These are phyloP conservation scores for Paramyrothecium roridum DNA, from an alignment of 2,329 filamentous ascomycete genomes.

Conservation along the genomic window DNA sequence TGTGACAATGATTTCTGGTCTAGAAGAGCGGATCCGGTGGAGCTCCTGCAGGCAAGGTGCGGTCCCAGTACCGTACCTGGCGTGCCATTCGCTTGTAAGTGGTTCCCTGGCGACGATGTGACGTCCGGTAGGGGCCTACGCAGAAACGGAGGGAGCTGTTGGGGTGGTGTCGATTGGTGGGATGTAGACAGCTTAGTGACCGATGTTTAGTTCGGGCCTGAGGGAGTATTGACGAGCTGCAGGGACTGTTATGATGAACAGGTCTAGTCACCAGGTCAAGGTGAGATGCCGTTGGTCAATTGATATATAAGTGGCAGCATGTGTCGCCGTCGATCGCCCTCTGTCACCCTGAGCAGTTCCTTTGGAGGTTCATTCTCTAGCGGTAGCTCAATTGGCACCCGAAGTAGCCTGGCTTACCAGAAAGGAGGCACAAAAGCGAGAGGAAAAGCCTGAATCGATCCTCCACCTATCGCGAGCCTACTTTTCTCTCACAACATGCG, in stretches of 20 bases:
- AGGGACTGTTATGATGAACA: neutral
- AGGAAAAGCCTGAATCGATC: too few species aligned
- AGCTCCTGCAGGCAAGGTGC: neutral
- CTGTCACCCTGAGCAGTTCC: neutral
- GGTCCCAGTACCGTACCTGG: neutral
- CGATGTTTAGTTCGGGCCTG: too few species aligned
- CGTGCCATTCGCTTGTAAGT: too few species aligned
- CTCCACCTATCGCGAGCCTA: too few species aligned
- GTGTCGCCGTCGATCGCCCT: neutral
- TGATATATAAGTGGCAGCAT: neutral
- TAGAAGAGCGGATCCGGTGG: neutral
- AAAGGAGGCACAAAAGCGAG: too few species aligned
- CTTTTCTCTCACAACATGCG: neutral
- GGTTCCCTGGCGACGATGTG: neutral
- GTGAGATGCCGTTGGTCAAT: neutral
- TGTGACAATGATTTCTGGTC: neutral
- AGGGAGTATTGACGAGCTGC: neutral
- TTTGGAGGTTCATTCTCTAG: neutral
- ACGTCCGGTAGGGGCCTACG: neutral
- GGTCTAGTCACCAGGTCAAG: too few species aligned
- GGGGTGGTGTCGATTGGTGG: neutral
- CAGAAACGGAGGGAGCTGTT: neutral
- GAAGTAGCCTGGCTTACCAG: neutral
- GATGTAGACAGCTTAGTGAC: neutral
- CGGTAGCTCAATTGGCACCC: neutral